phyloP scores from a whole-genome alignment of 2,329 filamentous ascomycete genomes.

The Nothomitra cinnamomea region DNA sequence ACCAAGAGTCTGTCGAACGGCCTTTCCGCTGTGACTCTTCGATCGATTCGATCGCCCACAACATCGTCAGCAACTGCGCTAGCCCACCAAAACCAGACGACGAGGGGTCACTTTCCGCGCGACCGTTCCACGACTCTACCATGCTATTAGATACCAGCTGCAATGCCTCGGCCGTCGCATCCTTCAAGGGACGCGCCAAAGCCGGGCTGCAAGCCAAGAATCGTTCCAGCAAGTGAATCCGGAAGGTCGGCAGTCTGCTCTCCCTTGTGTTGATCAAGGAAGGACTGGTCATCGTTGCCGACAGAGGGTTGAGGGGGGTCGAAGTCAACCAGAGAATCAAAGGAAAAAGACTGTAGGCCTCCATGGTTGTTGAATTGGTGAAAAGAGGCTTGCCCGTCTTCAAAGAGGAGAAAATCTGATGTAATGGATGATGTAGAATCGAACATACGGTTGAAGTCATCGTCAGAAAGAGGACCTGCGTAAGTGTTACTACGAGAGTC shows the following conservation, averaged over 20 bases:
- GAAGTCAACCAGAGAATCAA: constrained; percentile 29
- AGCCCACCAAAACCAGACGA: neutral
- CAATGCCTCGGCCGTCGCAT: constrained; percentile 59
- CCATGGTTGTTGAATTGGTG: constrained; percentile 33
- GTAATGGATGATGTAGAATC: constrained; percentile 49
- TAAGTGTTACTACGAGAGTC: constrained; percentile 38
- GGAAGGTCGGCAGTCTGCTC: constrained; percentile 19
- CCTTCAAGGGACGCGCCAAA: constrained; percentile 55
- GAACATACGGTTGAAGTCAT: constrained; percentile 44
- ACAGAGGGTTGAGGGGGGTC: constrained; percentile 35
- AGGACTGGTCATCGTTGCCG: constrained; percentile 34
- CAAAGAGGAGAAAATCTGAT: constrained; percentile 59
- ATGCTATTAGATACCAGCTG: constrained; percentile 41
- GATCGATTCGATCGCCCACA: constrained; percentile 2
- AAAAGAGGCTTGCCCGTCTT: constrained; percentile 61
- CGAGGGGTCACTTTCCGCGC: neutral
- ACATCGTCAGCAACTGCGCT: neutral
- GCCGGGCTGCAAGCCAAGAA: constrained; percentile 57
- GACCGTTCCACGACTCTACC: neutral
- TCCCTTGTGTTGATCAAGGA: constrained; percentile 12
- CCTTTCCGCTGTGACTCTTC: neutral
- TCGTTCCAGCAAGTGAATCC: constrained; percentile 22
- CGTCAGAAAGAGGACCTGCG: constrained; percentile 49
- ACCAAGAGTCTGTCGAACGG: neutral
- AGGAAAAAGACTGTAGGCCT: constrained; percentile 28